A percentile compares a stretch with the other conserved stretches of the same genome.
These are phyloP conservation scores for Epichloe amarillans DNA, from an alignment of 2,329 filamentous ascomycete species.

Conservation along the genomic window DNA sequence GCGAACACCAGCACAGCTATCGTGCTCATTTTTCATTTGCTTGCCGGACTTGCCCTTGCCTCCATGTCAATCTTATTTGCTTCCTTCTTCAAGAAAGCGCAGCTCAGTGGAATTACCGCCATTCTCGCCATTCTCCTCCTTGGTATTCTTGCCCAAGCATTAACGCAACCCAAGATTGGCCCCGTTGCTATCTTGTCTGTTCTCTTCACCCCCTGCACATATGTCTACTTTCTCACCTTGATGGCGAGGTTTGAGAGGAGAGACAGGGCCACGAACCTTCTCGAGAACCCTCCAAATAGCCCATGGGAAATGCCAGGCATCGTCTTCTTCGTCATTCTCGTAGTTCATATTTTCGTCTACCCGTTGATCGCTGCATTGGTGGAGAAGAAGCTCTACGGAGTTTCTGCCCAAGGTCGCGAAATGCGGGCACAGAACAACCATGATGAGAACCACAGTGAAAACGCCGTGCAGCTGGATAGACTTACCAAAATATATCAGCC, in stretches of 20 bases:
- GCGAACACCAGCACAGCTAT: slow-evolving; percentile 48
- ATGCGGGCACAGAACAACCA: slow-evolving; percentile 25
- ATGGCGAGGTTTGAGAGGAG: slow-evolving; percentile 64
- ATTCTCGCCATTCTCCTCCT: slow-evolving; percentile 62
- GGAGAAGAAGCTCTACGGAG: slow-evolving; percentile 65
- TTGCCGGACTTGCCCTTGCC: slow-evolving; percentile 62
- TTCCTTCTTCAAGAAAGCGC: slow-evolving; percentile 73
- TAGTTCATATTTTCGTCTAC: slow-evolving; percentile 66
- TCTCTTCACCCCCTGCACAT: slow-evolving; percentile 79
- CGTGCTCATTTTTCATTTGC: slow-evolving; percentile 59
- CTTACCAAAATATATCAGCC: slow-evolving; percentile 73
- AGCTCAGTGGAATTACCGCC: slow-evolving; percentile 72
- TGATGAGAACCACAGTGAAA: slow-evolving; percentile 15
- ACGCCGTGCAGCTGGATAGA: slow-evolving; percentile 54
- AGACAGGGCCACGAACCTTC: slow-evolving; percentile 45
- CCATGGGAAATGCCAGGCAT: slow-evolving; percentile 61
- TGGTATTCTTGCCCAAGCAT: slow-evolving; percentile 69
- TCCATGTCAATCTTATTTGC: slow-evolving; percentile 73
- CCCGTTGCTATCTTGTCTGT: slow-evolving; percentile 58
- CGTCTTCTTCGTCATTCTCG: slow-evolving; percentile 62
- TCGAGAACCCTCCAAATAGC: slow-evolving; percentile 46
- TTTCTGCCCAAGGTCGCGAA: slow-evolving; percentile 47
- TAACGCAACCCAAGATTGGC: slow-evolving; percentile 47
- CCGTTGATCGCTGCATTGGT: slow-evolving; percentile 62
- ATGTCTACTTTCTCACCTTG: slow-evolving; percentile 65